phyloP scores from a whole-genome alignment of 805 yeast species.

The Lachancea nothofagi region DNA sequence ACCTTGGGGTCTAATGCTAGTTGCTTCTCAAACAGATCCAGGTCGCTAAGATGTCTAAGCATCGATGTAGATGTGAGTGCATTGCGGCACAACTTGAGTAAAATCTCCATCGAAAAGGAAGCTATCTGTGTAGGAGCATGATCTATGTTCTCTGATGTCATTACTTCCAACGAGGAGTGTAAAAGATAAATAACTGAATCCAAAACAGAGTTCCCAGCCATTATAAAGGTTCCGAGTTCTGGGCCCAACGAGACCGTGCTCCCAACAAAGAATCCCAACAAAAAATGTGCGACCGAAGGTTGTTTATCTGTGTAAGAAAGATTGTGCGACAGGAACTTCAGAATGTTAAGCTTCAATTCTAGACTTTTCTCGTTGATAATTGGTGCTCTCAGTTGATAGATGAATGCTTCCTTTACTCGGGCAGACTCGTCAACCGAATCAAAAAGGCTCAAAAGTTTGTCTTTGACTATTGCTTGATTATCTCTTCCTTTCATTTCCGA shows the following conservation, averaged over 20 bases:
- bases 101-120: slow-evolving; percentile 51
- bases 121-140: slow-evolving; percentile 55
- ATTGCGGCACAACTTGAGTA: slow-evolving; percentile 57
- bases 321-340: slow-evolving; percentile 52
- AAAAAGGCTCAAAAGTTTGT: slow-evolving; percentile 62
- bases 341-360: slow-evolving; percentile 48
- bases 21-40: slow-evolving; percentile 46
- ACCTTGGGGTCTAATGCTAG: slow-evolving; percentile 51
- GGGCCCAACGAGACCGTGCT: slow-evolving; percentile 50
- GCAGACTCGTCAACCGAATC: slow-evolving; percentile 75
- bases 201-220: slow-evolving; percentile 51
- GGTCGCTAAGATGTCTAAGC: slow-evolving; percentile 47
- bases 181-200: slow-evolving; percentile 48
- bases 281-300: slow-evolving; percentile 61
- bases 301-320: slow-evolving; percentile 39
- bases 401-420: slow-evolving; percentile 66
- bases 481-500: slow-evolving; percentile 27
- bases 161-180: slow-evolving; percentile 40
- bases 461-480: slow-evolving; percentile 41
- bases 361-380: slow-evolving; percentile 38
- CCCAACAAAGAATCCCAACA: slow-evolving; percentile 64
- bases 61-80: slow-evolving; percentile 48
- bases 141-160: slow-evolving; percentile 40
- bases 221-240: slow-evolving; percentile 44
- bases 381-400: slow-evolving; percentile 55